Evolutionary conservation across 345 rosid species (phyloP).

Genomic region (Citrus sinensis): DVS_A1.0 CM039165.1:31161501-31162000

Average conservation of each 20-base stretch:
- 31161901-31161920: slow-evolving; percentile 45
- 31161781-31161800: slow-evolving; percentile 30
- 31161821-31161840: slow-evolving; percentile 42
- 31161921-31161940: slow-evolving; percentile 44
- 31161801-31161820: slow-evolving; percentile 36
- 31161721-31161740: slow-evolving; percentile 41
- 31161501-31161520: not conserved
- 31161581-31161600: slow-evolving; percentile 15
- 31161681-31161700: slow-evolving; percentile 37
- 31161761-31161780: slow-evolving; percentile 36
- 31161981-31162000: not conserved
- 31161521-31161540: slow-evolving; percentile 8
- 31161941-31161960: not conserved
- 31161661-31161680: slow-evolving; percentile 39
- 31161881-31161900: slow-evolving; percentile 31
- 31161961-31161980: not conserved
- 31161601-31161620: slow-evolving; percentile 6
- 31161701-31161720: slow-evolving; percentile 27
- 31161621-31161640: not conserved
- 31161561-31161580: slow-evolving; percentile 26
- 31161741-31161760: slow-evolving; percentile 31
- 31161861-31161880: slow-evolving; percentile 16
- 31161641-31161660: slow-evolving; percentile 12
- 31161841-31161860: slow-evolving; percentile 43
- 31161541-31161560: slow-evolving; percentile 10